Evolutionary conservation across 164 flowering plant genomes (phyloP).

Genomic region (Vitis rotundifolia): DNA sequence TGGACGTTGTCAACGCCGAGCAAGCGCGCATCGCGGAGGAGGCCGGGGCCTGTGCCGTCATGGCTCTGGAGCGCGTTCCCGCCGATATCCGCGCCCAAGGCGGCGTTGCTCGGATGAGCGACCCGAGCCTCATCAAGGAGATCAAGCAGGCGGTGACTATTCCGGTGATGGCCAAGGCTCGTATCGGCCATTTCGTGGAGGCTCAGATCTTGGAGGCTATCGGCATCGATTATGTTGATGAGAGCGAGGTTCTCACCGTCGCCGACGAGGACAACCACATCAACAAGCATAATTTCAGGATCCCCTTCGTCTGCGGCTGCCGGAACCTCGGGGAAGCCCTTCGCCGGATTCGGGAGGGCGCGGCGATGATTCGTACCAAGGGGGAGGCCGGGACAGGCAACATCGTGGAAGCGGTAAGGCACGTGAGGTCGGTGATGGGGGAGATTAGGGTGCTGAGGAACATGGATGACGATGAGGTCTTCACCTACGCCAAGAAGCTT

Average conservation of each 20-base stretch:
- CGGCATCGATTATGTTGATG: slow-evolving; percentile 67
- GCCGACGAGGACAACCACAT: slow-evolving; percentile 68
- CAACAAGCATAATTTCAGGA: slow-evolving; percentile 76
- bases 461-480: slow-evolving; percentile 81
- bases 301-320: slow-evolving; percentile 82
- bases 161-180: slow-evolving; percentile 78
- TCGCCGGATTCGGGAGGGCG: slow-evolving; percentile 66
- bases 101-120: slow-evolving; percentile 73
- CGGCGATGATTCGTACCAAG: slow-evolving; percentile 76
- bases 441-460: slow-evolving; percentile 61
- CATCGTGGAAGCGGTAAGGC: slow-evolving; percentile 69
- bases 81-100: slow-evolving; percentile 78
- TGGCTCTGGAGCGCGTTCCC: slow-evolving; percentile 72
- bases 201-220: slow-evolving; percentile 73
- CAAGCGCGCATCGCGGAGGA: slow-evolving; percentile 77
- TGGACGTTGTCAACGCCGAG: slow-evolving; percentile 75
- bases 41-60: slow-evolving; percentile 79
- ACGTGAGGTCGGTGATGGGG: slow-evolving; percentile 73
- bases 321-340: slow-evolving; percentile 72
- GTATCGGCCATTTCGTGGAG: slow-evolving; percentile 76
- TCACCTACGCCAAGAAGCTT: slow-evolving; percentile 60
- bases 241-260: slow-evolving; percentile 54
- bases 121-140: slow-evolving; percentile 66
- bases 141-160: slow-evolving; percentile 70
- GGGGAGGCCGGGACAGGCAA: slow-evolving; percentile 83